These are phyloP conservation scores for Cnidoscolus chayamansa DNA, from an alignment of 441 rosid species.

Conservation along the genomic window DNA sequence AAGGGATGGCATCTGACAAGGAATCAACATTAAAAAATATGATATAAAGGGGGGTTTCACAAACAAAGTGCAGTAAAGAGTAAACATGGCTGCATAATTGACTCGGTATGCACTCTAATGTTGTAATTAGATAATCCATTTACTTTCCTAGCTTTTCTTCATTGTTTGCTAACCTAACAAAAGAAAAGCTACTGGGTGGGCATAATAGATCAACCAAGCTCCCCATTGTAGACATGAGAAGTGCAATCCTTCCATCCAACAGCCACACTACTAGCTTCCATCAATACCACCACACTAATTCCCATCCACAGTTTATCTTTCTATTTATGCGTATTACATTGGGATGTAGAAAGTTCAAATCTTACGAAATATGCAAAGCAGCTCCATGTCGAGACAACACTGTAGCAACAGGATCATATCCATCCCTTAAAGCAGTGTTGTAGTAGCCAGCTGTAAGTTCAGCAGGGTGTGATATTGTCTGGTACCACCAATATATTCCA, in stretches of 20 bases:
- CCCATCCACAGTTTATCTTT: not conserved
- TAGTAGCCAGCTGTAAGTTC: conserved; percentile 76
- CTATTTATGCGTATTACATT: not conserved
- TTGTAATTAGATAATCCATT: not conserved
- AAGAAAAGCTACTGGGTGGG: not conserved
- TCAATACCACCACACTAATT: not conserved
- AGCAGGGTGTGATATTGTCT: conserved; percentile 64
- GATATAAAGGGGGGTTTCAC: not conserved
- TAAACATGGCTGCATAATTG: not conserved
- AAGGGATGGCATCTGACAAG: too few relatives aligned
- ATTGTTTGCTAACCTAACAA: not conserved
- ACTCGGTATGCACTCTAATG: not conserved
- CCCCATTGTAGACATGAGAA: not conserved
- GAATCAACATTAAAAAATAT: not conserved
- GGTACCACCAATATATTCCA: conserved; percentile 80
- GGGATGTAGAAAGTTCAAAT: not conserved
- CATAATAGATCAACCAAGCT: not conserved
- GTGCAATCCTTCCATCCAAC: not conserved
- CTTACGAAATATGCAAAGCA: conserved; percentile 60
- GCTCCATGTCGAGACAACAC: conserved; percentile 68
- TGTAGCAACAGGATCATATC: conserved; percentile 60
- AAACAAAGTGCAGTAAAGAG: not conserved
- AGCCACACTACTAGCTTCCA: not conserved
- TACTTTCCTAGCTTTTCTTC: not conserved
- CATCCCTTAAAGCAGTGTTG: conserved; percentile 62